Base-by-base conservation (phyloP, 106 monocot species). In the Apostasia ramifera region DNA sequence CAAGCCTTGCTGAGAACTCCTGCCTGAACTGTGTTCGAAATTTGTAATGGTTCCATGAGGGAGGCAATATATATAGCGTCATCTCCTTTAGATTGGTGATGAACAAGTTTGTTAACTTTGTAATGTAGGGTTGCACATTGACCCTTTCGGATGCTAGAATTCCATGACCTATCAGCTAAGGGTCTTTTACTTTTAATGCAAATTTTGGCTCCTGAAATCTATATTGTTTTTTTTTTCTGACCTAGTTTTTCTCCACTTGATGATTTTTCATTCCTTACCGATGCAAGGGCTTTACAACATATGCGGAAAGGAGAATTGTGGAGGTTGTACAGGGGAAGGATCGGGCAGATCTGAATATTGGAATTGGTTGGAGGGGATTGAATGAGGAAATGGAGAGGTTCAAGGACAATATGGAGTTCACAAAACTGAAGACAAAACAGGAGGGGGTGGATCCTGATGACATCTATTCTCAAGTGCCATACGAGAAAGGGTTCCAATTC, bases 401-500 rank as follows among this genome's bases (percentile, higher is more conserved):
- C 67, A 89, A 92, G 66, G 84, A 92, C 71, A 85, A 89, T 61
- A 79, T 87, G 86, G 92, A 97, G 71, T 97, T 92, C 70, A 97
- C 97, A 1, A 97, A 97, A 78, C 80, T 97, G 67, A 97, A 97
- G 73, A 72, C 73, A 1, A 92, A 89, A 26, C 92, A 92, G 69
- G 84, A 78, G 10, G 92, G 89, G 4, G 67, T 97, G 14, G 92
- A 97, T 49, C 97, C 97, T 11, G 97, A 97, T 74, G 86, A 86
- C 13, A 62, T 97, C 60, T 92, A 97, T 58, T 97, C 97, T 9
- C 76, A 89, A 74, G 86, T 97, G 57, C 97, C 92, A 42, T 97
- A 97, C 58, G 97, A 97, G 79, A 97, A 97, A 73, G 97, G 97
- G 3, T 97, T 92, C 84, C 92, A 97, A 47, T 97, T 97, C 67